Evolutionary conservation across 1,139 yeast genomes (phyloP).

Genomic region (Sugiyamaella xylanicola): DNA sequence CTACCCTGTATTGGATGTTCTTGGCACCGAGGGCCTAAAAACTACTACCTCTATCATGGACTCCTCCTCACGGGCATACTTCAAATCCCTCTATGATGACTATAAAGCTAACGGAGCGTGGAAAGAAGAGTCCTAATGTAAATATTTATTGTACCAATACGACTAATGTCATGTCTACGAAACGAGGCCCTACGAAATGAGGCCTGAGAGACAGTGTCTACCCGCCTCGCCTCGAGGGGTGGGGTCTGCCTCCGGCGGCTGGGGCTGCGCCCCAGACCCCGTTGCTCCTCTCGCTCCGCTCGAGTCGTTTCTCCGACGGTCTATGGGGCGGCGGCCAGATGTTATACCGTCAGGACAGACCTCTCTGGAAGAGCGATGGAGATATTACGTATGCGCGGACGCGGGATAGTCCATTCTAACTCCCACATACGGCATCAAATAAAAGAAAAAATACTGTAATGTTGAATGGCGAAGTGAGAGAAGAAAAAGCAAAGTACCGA

Average conservation of each 20-base stretch:
- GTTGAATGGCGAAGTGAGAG: not conserved
- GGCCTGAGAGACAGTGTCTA: no score
- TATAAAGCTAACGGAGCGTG: slow-evolving; percentile 83
- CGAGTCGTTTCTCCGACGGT: no score
- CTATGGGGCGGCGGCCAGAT: no score
- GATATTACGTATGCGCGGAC: not conserved
- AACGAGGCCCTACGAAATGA: no score
- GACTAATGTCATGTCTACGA: no score
- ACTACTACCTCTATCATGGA: slow-evolving; percentile 73
- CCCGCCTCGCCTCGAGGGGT: no score
- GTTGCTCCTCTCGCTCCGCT: no score
- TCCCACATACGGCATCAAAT: slow-evolving; percentile 8
- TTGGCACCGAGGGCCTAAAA: slow-evolving; percentile 67
- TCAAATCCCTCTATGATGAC: slow-evolving; percentile 66
- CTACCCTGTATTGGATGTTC: slow-evolving; percentile 64
- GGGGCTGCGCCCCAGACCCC: no score
- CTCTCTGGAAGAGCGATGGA: no score
- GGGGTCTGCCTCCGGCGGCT: no score
- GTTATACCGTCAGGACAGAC: no score
- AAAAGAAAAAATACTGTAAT: not conserved
- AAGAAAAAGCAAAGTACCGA: not conserved
- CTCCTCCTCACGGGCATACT: slow-evolving; percentile 65
- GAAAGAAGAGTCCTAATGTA: slow-evolving; percentile 49
- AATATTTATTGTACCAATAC: not conserved
- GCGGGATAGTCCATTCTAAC: not conserved